These are phyloP conservation scores for Colletotrichum cereale DNA, from an alignment of 2,329 filamentous ascomycete species.

Conservation along the genomic window DNA sequence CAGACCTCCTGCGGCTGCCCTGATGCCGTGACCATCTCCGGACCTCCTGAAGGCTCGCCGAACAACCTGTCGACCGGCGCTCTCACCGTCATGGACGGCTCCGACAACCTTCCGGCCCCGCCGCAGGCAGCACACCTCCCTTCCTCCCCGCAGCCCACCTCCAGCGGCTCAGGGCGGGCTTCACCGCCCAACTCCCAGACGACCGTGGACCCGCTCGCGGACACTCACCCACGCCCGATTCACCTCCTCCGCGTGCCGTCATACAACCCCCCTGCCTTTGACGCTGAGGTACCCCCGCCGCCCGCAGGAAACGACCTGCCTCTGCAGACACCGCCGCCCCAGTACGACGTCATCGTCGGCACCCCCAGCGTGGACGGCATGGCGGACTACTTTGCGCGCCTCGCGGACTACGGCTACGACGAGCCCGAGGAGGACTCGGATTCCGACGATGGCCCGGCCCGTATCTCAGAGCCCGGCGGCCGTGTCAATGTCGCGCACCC, in stretches of 20 bases:
- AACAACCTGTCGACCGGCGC: slow-evolving; percentile 72
- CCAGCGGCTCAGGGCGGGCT: slow-evolving; percentile 12
- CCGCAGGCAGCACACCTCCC: slow-evolving; percentile 70
- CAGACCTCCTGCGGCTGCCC: slow-evolving; percentile 67
- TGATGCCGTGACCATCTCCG: slow-evolving; percentile 70
- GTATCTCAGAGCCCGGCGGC: slow-evolving; percentile 64
- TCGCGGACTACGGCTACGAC: slow-evolving; percentile 76
- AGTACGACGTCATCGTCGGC: slow-evolving; percentile 84
- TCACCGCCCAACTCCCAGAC: slow-evolving; percentile 35
- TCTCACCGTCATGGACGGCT: slow-evolving; percentile 55
- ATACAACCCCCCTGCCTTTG: slow-evolving; percentile 89
- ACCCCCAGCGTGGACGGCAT: slow-evolving; percentile 75
- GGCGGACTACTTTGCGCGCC: slow-evolving; percentile 87
- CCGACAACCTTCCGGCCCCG: slow-evolving; percentile 55
- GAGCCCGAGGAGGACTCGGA: slow-evolving; percentile 58
- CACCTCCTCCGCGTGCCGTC: slow-evolving; percentile 87
- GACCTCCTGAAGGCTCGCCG: slow-evolving; percentile 71
- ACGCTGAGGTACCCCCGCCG: slow-evolving; percentile 82
- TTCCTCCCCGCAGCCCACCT: slow-evolving; percentile 42
- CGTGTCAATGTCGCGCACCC: slow-evolving; percentile 71
- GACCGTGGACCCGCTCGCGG: slow-evolving; percentile 8
- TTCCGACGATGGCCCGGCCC: slow-evolving; percentile 58
- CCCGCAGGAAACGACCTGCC: slow-evolving; percentile 53
- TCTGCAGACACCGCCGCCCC: slow-evolving; percentile 83
- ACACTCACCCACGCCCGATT: slow-evolving; percentile 74